These are phyloP conservation scores for Phanerochaete carnosa DNA, from an alignment of 768 basidiomycete genomes.

Conservation along the genomic window DNA sequence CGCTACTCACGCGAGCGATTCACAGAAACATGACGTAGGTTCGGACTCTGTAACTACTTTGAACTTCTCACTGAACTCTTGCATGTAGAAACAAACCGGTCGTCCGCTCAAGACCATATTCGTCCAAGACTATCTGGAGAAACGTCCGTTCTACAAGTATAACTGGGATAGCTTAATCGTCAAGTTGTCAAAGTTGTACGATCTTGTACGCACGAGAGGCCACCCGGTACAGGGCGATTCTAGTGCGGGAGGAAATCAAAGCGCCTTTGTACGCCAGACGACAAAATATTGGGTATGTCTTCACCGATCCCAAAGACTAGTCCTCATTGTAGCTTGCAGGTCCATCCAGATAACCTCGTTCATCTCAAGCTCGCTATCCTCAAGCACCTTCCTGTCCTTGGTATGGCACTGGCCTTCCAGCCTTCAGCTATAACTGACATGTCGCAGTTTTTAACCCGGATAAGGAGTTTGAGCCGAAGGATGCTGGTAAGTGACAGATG, in stretches of 20 bases:
- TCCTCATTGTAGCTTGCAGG: slow-evolving; percentile 24
- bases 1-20: neutral
- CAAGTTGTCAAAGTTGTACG: slow-evolving; percentile 91
- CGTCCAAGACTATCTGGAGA: slow-evolving; percentile 88
- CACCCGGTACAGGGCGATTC: slow-evolving; percentile 94
- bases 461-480: slow-evolving; percentile 86
- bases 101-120: slow-evolving; percentile 81
- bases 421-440: neutral
- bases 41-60: neutral
- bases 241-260: slow-evolving; percentile 91
- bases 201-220: slow-evolving; percentile 92
- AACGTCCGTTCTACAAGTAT: slow-evolving; percentile 94
- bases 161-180: slow-evolving; percentile 96
- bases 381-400: slow-evolving; percentile 89
- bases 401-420: slow-evolving; percentile 39
- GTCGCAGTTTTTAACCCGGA: slow-evolving; percentile 86
- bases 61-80: neutral
- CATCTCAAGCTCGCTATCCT: slow-evolving; percentile 92
- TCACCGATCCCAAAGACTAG: neutral
- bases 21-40: slow-evolving; percentile 88
- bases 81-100: slow-evolving; percentile 84
- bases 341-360: slow-evolving; percentile 93
- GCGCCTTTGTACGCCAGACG: slow-evolving; percentile 96
- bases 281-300: slow-evolving; percentile 93
- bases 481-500: slow-evolving; percentile 52